Base-by-base conservation (phyloP, 371 early-diverging fungal genomes). In the Gilbertella persicaria region DNA sequence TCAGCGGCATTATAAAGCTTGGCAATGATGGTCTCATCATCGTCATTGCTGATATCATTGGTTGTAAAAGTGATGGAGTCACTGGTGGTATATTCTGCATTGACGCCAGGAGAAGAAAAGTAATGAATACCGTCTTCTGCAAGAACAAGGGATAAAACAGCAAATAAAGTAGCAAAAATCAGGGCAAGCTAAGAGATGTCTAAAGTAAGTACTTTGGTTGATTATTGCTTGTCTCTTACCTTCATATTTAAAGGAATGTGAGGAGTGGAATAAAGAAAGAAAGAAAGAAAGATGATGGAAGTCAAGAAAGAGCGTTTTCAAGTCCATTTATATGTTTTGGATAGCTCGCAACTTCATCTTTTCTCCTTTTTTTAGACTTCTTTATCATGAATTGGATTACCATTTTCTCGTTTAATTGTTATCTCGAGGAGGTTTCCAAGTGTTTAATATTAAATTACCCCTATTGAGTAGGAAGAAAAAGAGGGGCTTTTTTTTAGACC, bases 151-250 rank as follows among this genome's bases (percentile, higher is more conserved):
- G 46, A 19, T 21, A 35, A 28, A 29, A 39, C 2, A 14, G 40
- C 33, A 19, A 45, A 7, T 30, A 58, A 19, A 7, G 38, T 12
- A 26, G 53, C 37, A 45, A 45, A 37, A 17, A 53, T 13, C 14
- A 38, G 12, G 28, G 53, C 19, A 20, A 86, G 56, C 20, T 73
- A 47, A 25, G 33, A 33, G 10, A 10, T 33, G 10, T 8, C 12
- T 3, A 9, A 33, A 9, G 33, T 5, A 4, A 28, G 5, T 5
- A 28, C 28, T 28, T 28, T 28, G 5, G 4, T 33, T 10, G 10
- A 8, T 3, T 9, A 2, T 33, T 33, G n/a, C 10, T 33, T 33
- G 12, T 33, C 2, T 3, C 6, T 33, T 33, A 33, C 33, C 33
- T 33, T 33, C 33, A 33, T 33, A 5, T 6, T 3, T 33, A 3